These are phyloP conservation scores for Plasmodium vivax DNA, from an alignment of 169 alveolate species.

Conservation along the genomic window DNA sequence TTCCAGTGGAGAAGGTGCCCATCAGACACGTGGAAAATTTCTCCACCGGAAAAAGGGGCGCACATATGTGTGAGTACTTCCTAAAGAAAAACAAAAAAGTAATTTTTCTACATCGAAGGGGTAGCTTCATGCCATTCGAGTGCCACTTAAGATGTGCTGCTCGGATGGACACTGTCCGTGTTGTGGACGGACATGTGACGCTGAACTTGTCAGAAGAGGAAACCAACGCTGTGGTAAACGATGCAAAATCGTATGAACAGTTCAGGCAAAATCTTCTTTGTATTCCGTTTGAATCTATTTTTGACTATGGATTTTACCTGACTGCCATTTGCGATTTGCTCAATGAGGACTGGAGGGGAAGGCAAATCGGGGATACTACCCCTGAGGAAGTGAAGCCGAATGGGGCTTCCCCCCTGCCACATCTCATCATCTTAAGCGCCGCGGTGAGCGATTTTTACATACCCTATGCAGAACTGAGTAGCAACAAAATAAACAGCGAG, in stretches of 20 bases:
- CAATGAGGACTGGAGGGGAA: neutral
- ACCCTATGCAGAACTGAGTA: conserved; percentile 73
- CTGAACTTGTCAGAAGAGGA: conserved; percentile 5
- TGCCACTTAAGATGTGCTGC: conserved; percentile 7
- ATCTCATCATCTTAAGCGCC: conserved; percentile 82
- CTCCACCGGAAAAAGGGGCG: conserved; percentile 91
- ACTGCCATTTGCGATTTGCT: conserved; percentile 60
- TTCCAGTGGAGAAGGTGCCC: conserved; percentile 89
- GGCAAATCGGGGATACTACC: neutral
- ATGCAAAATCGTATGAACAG: conserved; percentile 4
- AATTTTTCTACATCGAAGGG: conserved; percentile 45
- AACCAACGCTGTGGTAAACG: neutral
- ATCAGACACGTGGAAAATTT: conserved; percentile 90
- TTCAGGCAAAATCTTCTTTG: conserved; percentile 30
- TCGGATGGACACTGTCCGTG: neutral
- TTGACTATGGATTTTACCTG: conserved; percentile 75
- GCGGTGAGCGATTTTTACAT: conserved; percentile 92
- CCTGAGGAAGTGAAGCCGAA: neutral
- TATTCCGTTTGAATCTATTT: conserved; percentile 78
- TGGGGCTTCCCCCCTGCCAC: neutral
- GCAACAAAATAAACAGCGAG: conserved; percentile 49
- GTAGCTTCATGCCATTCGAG: conserved; percentile 49
- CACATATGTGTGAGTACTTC: conserved; percentile 85
- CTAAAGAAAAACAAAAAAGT: conserved; percentile 39
- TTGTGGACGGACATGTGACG: neutral